Conservation (phyloP, 345 rosid genomes). For the Geranium rotundifolium region DNA sequence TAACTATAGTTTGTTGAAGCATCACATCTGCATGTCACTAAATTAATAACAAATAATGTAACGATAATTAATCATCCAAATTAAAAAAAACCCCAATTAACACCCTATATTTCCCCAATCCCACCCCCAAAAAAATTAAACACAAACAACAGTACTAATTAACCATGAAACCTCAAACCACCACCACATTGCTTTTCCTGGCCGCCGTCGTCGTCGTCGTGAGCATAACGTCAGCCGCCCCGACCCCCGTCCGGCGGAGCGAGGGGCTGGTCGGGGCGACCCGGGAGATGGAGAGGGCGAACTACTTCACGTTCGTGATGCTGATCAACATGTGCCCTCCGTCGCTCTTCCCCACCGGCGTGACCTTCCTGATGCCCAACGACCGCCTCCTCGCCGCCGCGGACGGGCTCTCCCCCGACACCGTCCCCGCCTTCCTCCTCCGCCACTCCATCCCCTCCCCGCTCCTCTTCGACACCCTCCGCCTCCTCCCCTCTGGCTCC, state of each 20-base stretch:
- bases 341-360: conserved; percentile 17
- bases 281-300: conserved; percentile 64
- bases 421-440: conserved; percentile 39
- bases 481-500: conserved; percentile 49
- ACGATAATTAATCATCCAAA: neutral
- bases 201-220: too few relatives aligned
- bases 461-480: conserved; percentile 50
- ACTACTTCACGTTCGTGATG: conserved; percentile 57
- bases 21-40: conserved; percentile 22
- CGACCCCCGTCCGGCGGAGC: conserved; percentile 10
- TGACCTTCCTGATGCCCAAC: conserved; percentile 76
- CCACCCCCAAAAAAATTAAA: neutral
- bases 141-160: too few relatives aligned
- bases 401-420: too few relatives aligned
- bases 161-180: neutral
- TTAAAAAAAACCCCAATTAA: neutral
- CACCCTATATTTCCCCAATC: neutral
- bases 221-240: too few relatives aligned
- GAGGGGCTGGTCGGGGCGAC: conserved; percentile 37
- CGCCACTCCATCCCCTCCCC: conserved; percentile 69
- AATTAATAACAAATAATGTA: neutral
- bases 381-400: conserved; percentile 38
- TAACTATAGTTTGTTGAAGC: conserved; percentile 3
- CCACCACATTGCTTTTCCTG: too few relatives aligned
- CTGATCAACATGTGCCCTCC: conserved; percentile 53